These are phyloP conservation scores for Adenanthera pavonina DNA, from an alignment of 306 rosid genomes.

Conservation along the genomic window DNA sequence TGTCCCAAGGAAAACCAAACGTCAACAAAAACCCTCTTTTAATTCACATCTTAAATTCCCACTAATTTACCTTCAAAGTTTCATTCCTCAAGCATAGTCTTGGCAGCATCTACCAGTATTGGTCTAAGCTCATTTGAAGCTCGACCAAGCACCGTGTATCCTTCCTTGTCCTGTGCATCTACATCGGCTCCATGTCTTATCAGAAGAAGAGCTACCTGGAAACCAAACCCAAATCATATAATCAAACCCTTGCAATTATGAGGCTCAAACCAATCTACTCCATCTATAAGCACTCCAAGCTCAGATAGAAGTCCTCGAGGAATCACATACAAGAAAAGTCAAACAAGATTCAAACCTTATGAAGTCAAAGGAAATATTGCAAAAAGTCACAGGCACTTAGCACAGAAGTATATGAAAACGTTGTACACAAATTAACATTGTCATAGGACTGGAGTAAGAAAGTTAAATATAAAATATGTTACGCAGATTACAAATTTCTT, in stretches of 20 bases:
- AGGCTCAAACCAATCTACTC: constrained; percentile 10
- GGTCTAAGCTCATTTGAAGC: constrained; percentile 70
- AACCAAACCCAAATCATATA: constrained; percentile 9
- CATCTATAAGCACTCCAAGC: not conserved
- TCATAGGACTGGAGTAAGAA: not conserved
- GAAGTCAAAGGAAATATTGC: not conserved
- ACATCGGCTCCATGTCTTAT: constrained; percentile 94
- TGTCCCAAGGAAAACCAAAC: constrained; percentile 11
- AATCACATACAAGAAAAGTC: not conserved
- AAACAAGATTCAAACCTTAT: not conserved
- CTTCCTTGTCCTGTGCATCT: constrained; percentile 91
- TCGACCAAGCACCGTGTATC: constrained; percentile 92
- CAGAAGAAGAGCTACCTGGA: constrained; percentile 80
- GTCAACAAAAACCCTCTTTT: constrained; percentile 15
- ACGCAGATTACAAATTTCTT: not conserved
- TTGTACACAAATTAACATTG: constrained; percentile 30
- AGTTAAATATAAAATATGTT: not conserved
- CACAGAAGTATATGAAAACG: not conserved
- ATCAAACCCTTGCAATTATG: constrained; percentile 10
- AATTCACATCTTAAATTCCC: not conserved
- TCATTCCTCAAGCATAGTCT: constrained; percentile 82
- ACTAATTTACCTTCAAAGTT: not conserved
- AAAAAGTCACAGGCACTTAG: not conserved
- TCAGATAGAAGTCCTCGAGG: not conserved
- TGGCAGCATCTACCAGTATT: constrained; percentile 74